These are phyloP conservation scores for Gastrodia elata DNA, from an alignment of 106 monocot species.

Conservation along the genomic window DNA sequence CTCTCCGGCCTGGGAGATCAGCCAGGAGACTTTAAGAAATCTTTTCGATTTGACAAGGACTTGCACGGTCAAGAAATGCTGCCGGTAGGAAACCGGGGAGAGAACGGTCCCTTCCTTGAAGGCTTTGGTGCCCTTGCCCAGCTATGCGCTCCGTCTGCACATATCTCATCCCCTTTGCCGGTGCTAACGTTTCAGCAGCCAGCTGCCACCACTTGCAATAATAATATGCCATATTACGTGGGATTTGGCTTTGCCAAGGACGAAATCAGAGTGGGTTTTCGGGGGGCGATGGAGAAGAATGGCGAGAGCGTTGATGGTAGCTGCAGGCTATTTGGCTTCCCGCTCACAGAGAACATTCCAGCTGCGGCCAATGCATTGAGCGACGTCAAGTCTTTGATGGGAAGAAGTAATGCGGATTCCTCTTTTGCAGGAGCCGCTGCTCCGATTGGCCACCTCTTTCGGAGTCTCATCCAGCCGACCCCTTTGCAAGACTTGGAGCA, in stretches of 20 bases:
- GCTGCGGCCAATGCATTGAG: constrained; percentile 5
- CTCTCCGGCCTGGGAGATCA: constrained; percentile 20
- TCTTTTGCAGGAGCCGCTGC: no score
- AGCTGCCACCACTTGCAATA: neutral
- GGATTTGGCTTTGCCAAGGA: neutral
- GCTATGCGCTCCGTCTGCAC: constrained; percentile 19
- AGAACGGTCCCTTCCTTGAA: constrained; percentile 14
- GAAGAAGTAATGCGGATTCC: no score
- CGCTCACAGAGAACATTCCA: constrained; percentile 41
- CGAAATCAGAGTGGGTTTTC: neutral
- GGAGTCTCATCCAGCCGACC: neutral
- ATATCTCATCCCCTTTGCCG: constrained; percentile 60
- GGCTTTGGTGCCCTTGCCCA: constrained; percentile 17
- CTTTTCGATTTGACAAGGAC: constrained; percentile 77
- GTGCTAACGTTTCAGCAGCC: constrained; percentile 62
- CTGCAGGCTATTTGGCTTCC: constrained; percentile 79
- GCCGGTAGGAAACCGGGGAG: constrained; percentile 25
- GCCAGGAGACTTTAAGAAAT: constrained; percentile 60
- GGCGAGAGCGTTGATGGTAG: neutral
- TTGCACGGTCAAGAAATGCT: constrained; percentile 99
- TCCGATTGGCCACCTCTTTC: neutral
- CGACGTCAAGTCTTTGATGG: constrained; percentile 9
- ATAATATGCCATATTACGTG: constrained; percentile 4
- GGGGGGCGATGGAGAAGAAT: neutral
- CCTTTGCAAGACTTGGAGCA: neutral